A percentile compares a stretch with the other conserved stretches of the same genome.
phyloP scores from a whole-genome alignment of 1,284 basidiomycete species.

The Leccinum solheimii region DNA sequence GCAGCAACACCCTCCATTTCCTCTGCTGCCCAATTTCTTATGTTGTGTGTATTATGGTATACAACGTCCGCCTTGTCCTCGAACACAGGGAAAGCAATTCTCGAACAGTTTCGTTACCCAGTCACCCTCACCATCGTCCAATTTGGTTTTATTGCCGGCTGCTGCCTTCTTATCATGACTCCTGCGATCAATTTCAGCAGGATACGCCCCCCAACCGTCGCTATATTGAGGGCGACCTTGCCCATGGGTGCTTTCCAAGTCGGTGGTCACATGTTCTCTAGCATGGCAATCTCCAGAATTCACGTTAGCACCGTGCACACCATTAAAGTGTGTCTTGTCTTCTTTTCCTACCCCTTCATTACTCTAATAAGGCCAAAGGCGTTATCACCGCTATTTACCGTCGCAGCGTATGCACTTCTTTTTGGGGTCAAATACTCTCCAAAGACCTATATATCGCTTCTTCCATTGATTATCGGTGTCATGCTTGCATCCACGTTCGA shows the following conservation, averaged over 20 bases:
- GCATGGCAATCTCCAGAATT: slow-evolving; percentile 94
- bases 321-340: slow-evolving; percentile 75
- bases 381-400: slow-evolving; percentile 94
- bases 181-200: slow-evolving; percentile 67
- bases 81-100: slow-evolving; percentile 87
- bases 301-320: slow-evolving; percentile 98
- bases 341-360: background rate
- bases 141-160: slow-evolving; percentile 90
- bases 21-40: slow-evolving; percentile 49
- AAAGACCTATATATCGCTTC: slow-evolving; percentile 91
- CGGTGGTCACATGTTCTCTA: slow-evolving; percentile 96
- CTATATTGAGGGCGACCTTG: slow-evolving; percentile 77
- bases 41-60: slow-evolving; percentile 81
- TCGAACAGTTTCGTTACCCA: slow-evolving; percentile 84
- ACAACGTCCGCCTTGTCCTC: slow-evolving; percentile 83
- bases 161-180: slow-evolving; percentile 81
- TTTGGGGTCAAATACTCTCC: slow-evolving; percentile 92
- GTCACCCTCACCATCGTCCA: slow-evolving; percentile 96
- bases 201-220: slow-evolving; percentile 67
- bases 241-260: slow-evolving; percentile 96
- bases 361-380: slow-evolving; percentile 56
- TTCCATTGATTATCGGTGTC: slow-evolving; percentile 93
- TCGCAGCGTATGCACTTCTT: slow-evolving; percentile 88
- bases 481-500: slow-evolving; percentile 98
- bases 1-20: slow-evolving; percentile 15